Evolutionary conservation across 768 basidiomycete species (phyloP).

Genomic region (Psilocybe cyanescens): DNA sequence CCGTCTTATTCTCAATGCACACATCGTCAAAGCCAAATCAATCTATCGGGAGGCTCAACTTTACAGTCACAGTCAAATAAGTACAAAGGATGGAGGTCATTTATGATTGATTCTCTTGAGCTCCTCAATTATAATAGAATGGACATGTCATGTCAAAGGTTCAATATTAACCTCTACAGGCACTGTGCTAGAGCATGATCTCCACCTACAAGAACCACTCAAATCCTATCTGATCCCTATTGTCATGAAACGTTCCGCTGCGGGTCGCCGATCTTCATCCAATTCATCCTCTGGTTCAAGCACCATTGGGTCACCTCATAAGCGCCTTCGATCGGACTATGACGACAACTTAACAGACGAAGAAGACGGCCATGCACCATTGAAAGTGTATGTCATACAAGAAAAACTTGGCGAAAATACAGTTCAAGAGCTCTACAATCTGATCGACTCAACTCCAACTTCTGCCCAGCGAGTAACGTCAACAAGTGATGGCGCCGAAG

Average conservation of each 20-base stretch:
- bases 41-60: not conserved
- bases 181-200: not conserved
- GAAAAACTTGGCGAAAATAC: slow-evolving; percentile 37
- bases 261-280: not conserved
- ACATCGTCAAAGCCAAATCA: too few relatives aligned
- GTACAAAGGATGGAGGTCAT: slow-evolving; percentile 1
- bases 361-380: slow-evolving; percentile 1
- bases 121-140: not conserved
- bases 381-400: slow-evolving; percentile 41
- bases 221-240: not conserved
- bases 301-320: not conserved
- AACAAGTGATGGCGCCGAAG: not conserved
- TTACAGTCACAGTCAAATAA: not conserved
- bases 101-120: not conserved
- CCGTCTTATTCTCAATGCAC: too few relatives aligned
- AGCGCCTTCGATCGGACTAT: slow-evolving; percentile 12
- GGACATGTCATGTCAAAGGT: too few relatives aligned
- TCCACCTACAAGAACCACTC: not conserved
- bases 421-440: slow-evolving; percentile 37
- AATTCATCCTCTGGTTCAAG: slow-evolving; percentile 1
- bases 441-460: slow-evolving; percentile 15
- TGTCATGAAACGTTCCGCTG: slow-evolving; percentile 7
- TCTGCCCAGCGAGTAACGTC: not conserved
- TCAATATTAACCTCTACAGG: not conserved
- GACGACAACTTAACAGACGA: not conserved